Conservation (phyloP, 2,329 filamentous ascomycete species). For the Monosporascus sp. region DNA sequence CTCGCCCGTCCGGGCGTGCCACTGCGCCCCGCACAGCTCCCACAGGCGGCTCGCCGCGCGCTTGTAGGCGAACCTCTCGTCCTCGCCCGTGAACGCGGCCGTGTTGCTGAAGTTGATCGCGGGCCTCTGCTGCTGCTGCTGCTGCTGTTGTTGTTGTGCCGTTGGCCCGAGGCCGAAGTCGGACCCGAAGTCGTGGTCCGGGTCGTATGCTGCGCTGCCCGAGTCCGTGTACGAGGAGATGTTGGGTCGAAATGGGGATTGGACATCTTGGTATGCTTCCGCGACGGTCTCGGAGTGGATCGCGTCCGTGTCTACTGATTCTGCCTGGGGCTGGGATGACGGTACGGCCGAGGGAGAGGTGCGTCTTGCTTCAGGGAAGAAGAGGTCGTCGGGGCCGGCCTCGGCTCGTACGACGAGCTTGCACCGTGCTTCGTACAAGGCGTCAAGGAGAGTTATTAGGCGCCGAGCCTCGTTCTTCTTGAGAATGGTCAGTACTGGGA, state of each 20-base stretch:
- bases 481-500: constrained; percentile 60
- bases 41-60: constrained; percentile 71
- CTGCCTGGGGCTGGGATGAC: constrained; percentile 22
- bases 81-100: constrained; percentile 68
- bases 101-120: constrained; percentile 63
- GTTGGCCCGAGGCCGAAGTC: constrained; percentile 38
- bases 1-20: constrained; percentile 58
- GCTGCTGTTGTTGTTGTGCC: constrained; percentile 12
- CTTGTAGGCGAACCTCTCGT: constrained; percentile 77
- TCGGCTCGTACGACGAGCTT: constrained; percentile 66
- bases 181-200: constrained; percentile 45
- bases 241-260: constrained; percentile 74
- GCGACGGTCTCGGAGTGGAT: constrained; percentile 61
- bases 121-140: constrained; percentile 20
- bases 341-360: constrained; percentile 20
- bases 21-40: constrained; percentile 71
- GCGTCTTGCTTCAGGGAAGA: constrained; percentile 60
- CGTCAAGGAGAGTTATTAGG: constrained; percentile 76
- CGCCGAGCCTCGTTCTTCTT: constrained; percentile 78
- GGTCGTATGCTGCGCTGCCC: constrained; percentile 43
- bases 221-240: constrained; percentile 57
- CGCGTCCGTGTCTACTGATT: constrained; percentile 38
- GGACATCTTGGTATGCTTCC: constrained; percentile 74
- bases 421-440: constrained; percentile 75
- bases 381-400: constrained; percentile 65